Conservation (phyloP, 2,329 filamentous ascomycete genomes). For the Periconia sp. region DNA sequence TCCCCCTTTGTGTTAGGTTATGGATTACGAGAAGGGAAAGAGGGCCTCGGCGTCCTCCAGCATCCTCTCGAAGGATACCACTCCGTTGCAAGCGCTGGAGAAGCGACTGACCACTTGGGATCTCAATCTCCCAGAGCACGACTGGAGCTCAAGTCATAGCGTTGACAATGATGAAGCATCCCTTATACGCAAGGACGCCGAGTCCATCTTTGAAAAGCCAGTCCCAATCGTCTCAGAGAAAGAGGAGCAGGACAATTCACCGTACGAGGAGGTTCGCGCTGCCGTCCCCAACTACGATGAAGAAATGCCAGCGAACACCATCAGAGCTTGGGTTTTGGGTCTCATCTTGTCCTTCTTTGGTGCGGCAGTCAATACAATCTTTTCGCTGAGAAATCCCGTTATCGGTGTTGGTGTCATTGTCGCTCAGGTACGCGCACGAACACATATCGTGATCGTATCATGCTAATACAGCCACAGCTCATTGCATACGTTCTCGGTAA, state of each 20-base stretch:
- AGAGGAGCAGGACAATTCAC: conserved; percentile 16
- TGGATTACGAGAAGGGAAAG: conserved; percentile 4
- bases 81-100: conserved; percentile 7
- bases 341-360: conserved; percentile 31
- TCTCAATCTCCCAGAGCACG: conserved; percentile 14
- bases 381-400: conserved; percentile 36
- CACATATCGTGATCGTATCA: neutral
- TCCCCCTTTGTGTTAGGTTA: no score
- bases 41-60: conserved; percentile 10
- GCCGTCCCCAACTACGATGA: conserved; percentile 17
- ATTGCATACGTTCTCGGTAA: conserved; percentile 53
- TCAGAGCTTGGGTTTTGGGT: conserved; percentile 41
- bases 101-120: conserved; percentile 17
- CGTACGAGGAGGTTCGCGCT: conserved; percentile 17
- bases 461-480: conserved; percentile 33
- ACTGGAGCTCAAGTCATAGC: conserved; percentile 7
- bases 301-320: conserved; percentile 31
- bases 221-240: neutral
- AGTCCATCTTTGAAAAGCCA: neutral
- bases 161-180: conserved; percentile 7
- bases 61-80: conserved; percentile 4
- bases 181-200: neutral
- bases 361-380: conserved; percentile 35
- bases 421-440: conserved; percentile 30
- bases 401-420: conserved; percentile 36